Percentiles rank a stretch among this genome's conserved stretches.
Conservation (phyloP, 495 filamentous ascomycete genomes). For the Trichodelitschia bisporula region DNA sequence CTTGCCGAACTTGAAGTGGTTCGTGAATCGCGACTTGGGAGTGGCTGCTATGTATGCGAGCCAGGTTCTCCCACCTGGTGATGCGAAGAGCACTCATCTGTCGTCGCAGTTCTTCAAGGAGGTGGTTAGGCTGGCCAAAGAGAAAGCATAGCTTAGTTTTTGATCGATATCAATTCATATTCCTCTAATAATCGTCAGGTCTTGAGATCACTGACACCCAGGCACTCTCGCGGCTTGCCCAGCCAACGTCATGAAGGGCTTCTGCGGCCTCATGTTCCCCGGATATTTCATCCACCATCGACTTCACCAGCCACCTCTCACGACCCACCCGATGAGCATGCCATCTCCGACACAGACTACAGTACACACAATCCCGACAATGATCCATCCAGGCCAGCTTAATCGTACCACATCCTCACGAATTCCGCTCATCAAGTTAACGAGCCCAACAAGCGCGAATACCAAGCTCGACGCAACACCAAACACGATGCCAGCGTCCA, state of each 20-base stretch:
- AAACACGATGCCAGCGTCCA: slow-evolving; percentile 33
- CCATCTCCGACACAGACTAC: slow-evolving; percentile 24
- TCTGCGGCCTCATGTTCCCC: too few species aligned
- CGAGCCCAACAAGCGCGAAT: slow-evolving; percentile 27
- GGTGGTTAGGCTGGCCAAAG: neutral
- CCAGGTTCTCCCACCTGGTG: slow-evolving; percentile 6
- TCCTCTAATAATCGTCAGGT: too few species aligned
- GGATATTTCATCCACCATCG: too few species aligned
- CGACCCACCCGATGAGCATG: slow-evolving; percentile 20
- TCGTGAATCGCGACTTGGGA: slow-evolving; percentile 5
- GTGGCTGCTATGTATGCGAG: slow-evolving; percentile 5
- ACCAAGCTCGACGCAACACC: slow-evolving; percentile 29
- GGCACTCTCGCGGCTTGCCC: too few species aligned
- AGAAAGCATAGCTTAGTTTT: neutral
- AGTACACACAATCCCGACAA: slow-evolving; percentile 20
- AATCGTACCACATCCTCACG: slow-evolving; percentile 1
- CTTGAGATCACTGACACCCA: too few species aligned
- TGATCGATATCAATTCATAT: too few species aligned
- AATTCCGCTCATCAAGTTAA: slow-evolving; percentile 21
- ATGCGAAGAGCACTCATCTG: slow-evolving; percentile 2
- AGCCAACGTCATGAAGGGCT: too few species aligned
- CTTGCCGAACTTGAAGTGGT: slow-evolving; percentile 6
- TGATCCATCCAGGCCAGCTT: slow-evolving; percentile 17
- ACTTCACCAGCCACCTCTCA: too few species aligned
- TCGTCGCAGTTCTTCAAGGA: neutral